A percentile compares a stretch with the other conserved stretches of the same genome.
Evolutionary conservation across 2,329 filamentous ascomycete species (phyloP).

Genomic region (Penicillium sclerotigenum): DNA sequence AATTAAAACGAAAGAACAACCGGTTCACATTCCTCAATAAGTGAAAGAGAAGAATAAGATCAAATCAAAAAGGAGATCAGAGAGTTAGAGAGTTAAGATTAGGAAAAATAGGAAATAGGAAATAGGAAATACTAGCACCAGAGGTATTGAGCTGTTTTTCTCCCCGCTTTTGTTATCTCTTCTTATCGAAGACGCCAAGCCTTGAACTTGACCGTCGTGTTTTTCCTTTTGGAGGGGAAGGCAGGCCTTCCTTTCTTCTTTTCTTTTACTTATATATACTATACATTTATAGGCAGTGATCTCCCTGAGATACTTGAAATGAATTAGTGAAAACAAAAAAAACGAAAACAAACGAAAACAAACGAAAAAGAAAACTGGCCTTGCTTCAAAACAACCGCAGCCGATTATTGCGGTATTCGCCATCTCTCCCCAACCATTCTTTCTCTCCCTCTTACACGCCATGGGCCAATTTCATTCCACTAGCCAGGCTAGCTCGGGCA

Average conservation of each 20-base stretch:
- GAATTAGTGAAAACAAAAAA: neutral
- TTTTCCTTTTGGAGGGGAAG: neutral
- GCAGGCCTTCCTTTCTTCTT: neutral
- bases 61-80: neutral
- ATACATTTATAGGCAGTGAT: neutral
- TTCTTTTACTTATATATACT: neutral
- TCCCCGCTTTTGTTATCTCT: neutral
- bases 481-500: conserved; percentile 20
- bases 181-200: neutral
- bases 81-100: neutral
- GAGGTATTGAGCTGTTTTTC: neutral
- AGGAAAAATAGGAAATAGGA: neutral
- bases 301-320: neutral
- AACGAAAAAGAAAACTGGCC: too few species aligned
- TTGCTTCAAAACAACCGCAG: neutral
- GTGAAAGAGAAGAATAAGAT: neutral
- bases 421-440: neutral
- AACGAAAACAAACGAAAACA: too few species aligned
- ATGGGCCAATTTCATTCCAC: conserved; percentile 49
- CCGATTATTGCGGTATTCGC: neutral
- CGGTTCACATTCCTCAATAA: neutral
- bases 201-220: neutral
- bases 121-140: neutral
- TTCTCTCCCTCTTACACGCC: neutral
- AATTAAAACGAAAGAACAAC: neutral